A percentile compares a stretch with the other conserved stretches of the same genome.
phyloP scores from a whole-genome alignment of 352 stramenopile genomes.

The Blastocystis sp. region DNA sequence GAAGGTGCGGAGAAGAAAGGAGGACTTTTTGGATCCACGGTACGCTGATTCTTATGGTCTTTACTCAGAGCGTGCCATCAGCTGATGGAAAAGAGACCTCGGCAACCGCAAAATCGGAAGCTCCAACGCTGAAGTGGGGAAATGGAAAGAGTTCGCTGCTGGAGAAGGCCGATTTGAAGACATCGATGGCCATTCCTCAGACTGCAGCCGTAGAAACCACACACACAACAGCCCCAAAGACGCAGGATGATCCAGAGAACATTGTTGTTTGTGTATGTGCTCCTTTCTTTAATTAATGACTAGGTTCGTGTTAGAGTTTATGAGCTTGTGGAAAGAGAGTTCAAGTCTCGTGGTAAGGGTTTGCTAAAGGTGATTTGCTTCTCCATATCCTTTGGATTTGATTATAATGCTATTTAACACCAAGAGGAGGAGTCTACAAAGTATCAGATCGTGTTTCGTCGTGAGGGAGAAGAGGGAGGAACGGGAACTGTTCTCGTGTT shows the following conservation, averaged over 20 bases:
- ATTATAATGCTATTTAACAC: neutral
- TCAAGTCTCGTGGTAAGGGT: conserved; percentile 16
- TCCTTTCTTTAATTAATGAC: neutral
- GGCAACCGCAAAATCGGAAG: neutral
- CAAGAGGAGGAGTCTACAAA: neutral
- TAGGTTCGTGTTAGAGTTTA: neutral
- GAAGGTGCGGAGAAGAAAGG: neutral
- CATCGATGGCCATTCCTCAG: no score
- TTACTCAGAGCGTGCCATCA: neutral
- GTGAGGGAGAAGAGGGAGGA: conserved; percentile 32
- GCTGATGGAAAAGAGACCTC: neutral
- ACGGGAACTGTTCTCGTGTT: conserved; percentile 17
- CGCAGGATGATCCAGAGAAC: neutral
- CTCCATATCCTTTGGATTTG: neutral
- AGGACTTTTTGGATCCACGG: neutral
- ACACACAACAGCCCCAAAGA: neutral
- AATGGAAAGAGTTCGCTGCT: neutral
- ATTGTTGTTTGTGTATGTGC: neutral
- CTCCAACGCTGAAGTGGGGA: conserved; percentile 15
- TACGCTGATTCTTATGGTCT: neutral
- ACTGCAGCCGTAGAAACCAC: no score
- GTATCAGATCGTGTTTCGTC: neutral
- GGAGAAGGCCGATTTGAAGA: neutral
- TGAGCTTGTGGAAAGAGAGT: conserved; percentile 17
- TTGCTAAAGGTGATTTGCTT: conserved; percentile 2